A percentile compares a stretch with the other conserved stretches of the same genome.
Conservation (phyloP, 106 monocot species). For the Phalaenopsis equestris region DNA sequence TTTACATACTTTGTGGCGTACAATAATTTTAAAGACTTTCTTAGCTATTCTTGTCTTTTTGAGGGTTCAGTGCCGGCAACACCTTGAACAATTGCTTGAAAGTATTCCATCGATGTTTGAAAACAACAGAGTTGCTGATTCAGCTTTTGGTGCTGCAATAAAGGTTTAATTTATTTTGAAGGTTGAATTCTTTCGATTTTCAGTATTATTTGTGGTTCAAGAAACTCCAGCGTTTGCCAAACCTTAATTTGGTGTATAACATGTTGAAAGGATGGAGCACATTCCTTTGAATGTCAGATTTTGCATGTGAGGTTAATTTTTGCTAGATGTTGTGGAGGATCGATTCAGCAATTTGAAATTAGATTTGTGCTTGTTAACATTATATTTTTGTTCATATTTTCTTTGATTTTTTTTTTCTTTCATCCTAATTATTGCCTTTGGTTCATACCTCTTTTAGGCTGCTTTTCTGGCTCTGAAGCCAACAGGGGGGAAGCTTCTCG, state of each 20-base stretch:
- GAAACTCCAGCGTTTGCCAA: neutral
- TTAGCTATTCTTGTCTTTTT: slow-evolving; percentile 22
- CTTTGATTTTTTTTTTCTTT: neutral
- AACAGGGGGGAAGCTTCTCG: slow-evolving; percentile 93
- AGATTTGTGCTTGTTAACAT: neutral
- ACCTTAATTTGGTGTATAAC: neutral
- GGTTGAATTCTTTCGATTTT: neutral
- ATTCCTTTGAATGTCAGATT: neutral
- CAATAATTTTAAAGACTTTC: slow-evolving; percentile 4
- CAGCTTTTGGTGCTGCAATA: slow-evolving; percentile 94
- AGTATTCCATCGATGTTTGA: slow-evolving; percentile 92
- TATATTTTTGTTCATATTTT: neutral
- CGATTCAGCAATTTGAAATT: neutral
- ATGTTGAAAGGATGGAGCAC: neutral
- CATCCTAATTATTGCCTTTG: neutral
- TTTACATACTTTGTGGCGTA: neutral
- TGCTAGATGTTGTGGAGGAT: neutral
- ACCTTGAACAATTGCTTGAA: slow-evolving; percentile 85
- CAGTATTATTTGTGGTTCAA: neutral
- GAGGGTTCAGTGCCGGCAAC: slow-evolving; percentile 77
- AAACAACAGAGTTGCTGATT: slow-evolving; percentile 74
- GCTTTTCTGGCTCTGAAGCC: slow-evolving; percentile 89
- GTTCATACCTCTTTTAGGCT: slow-evolving; percentile 38
- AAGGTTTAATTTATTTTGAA: slow-evolving; percentile 36
- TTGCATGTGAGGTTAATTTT: neutral